A percentile compares a stretch with the other conserved stretches of the same genome.
These are phyloP conservation scores for Botrytis fragariae DNA, from an alignment of 2,329 filamentous ascomycete species.

Conservation along the genomic window DNA sequence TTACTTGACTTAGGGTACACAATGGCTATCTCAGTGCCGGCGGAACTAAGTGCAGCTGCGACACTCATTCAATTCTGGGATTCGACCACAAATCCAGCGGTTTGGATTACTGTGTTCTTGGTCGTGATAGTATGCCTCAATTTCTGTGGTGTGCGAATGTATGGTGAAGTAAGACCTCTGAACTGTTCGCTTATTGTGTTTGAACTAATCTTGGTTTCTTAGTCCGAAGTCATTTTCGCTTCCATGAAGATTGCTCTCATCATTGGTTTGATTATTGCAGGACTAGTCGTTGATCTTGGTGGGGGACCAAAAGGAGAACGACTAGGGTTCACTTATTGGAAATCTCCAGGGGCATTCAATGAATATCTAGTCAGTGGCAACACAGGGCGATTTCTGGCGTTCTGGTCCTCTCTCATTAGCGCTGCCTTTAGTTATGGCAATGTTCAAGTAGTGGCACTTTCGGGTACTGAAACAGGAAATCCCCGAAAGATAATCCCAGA, in stretches of 20 bases:
- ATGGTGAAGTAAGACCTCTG: constrained; percentile 65
- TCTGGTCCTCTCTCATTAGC: constrained; percentile 45
- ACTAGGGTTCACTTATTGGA: constrained; percentile 70
- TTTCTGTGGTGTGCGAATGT: constrained; percentile 56
- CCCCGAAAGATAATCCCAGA: constrained; percentile 55
- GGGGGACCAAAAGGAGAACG: constrained; percentile 57
- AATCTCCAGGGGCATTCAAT: constrained; percentile 64
- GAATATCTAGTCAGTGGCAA: constrained; percentile 60
- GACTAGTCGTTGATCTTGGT: constrained; percentile 60
- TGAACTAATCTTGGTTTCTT: neutral
- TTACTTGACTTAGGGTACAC: constrained; percentile 55
- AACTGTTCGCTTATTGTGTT: constrained; percentile 57
- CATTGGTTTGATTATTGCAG: constrained; percentile 60
- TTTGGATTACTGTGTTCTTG: constrained; percentile 44
- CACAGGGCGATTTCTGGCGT: constrained; percentile 59
- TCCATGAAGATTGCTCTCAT: constrained; percentile 61
- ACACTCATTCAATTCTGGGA: constrained; percentile 65
- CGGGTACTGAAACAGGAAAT: constrained; percentile 54
- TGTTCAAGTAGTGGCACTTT: constrained; percentile 53
- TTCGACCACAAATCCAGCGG: constrained; percentile 50
- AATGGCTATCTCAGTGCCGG: constrained; percentile 34
- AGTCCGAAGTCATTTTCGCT: constrained; percentile 49
- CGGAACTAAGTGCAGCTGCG: constrained; percentile 62
- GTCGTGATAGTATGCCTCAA: constrained; percentile 52
- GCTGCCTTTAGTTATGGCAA: constrained; percentile 49